Evolutionary conservation across 352 stramenopile species (phyloP).

Genomic region (Pythium aristosporum): DNA sequence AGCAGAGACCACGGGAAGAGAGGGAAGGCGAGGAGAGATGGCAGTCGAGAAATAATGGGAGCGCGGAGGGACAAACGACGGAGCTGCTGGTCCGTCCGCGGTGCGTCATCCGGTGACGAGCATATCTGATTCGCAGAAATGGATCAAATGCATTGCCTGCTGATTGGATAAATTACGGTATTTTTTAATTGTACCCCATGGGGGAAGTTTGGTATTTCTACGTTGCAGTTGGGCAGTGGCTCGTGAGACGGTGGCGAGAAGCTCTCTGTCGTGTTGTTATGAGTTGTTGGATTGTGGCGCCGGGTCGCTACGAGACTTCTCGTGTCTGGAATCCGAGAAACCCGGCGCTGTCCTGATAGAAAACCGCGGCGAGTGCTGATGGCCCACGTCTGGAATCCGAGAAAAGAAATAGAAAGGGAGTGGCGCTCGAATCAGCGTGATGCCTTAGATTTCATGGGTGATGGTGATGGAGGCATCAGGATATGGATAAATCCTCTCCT

Average conservation of each 20-base stretch:
- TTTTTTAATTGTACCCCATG: background rate
- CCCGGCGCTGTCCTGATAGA: background rate
- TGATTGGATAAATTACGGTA: background rate
- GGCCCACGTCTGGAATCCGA: background rate
- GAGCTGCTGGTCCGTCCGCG: background rate
- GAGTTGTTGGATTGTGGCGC: background rate
- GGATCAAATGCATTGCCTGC: background rate
- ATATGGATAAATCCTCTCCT: too few species aligned
- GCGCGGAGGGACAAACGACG: background rate
- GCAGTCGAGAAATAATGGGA: background rate
- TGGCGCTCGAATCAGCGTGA: background rate
- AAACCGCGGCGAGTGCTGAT: background rate
- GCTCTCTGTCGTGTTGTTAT: background rate
- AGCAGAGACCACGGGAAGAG: background rate
- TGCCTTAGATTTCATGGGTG: background rate
- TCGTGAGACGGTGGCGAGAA: background rate
- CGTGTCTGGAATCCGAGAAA: background rate
- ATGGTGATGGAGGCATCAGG: too few species aligned
- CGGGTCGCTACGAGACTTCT: too few species aligned
- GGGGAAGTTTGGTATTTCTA: background rate
- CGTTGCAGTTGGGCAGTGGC: background rate
- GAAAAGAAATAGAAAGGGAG: background rate
- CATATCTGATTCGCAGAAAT: background rate
- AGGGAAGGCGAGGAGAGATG: background rate
- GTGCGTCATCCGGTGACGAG: background rate